phyloP scores from a whole-genome alignment of 2,329 filamentous ascomycete species.

The Peltaster fructicola region DNA sequence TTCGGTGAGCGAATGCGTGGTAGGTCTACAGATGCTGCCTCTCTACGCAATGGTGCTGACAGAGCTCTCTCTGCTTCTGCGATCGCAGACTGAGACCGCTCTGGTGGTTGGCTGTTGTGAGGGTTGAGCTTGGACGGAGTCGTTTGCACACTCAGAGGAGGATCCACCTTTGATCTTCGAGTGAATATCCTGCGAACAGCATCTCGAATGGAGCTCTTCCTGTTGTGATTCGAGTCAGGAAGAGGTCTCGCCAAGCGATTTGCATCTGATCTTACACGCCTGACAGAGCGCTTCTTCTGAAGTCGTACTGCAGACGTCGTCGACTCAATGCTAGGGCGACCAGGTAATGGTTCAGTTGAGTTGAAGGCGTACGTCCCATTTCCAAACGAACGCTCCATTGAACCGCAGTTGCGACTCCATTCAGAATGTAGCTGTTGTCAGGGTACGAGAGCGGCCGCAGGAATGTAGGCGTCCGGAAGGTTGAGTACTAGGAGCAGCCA shows the following conservation, averaged over 20 bases:
- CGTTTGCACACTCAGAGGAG: no score
- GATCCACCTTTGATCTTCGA: conserved; percentile 14
- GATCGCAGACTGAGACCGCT: no score
- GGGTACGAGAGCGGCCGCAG: conserved; percentile 1
- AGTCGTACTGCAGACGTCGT: conserved; percentile 5
- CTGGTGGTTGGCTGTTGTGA: no score
- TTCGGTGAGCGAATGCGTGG: conserved; percentile 18
- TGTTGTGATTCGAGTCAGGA: neutral
- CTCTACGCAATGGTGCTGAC: no score
- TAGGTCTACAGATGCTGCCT: no score
- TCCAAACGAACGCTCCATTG: conserved; percentile 9
- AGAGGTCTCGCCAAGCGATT: neutral
- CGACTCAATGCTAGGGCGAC: neutral
- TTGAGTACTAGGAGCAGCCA: neutral
- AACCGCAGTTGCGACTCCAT: conserved; percentile 8
- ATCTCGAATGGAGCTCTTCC: conserved; percentile 18
- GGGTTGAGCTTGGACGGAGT: no score
- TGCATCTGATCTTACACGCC: conserved; percentile 1
- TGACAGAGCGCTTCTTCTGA: conserved; percentile 10
- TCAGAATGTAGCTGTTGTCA: conserved; percentile 4
- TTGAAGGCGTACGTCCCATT: neutral
- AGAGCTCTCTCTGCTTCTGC: no score
- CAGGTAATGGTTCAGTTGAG: neutral
- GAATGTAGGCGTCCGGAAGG: conserved; percentile 2
- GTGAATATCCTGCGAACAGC: conserved; percentile 19